Conservation (phyloP, 1,284 basidiomycete species). For the Boletus smithii region DNA sequence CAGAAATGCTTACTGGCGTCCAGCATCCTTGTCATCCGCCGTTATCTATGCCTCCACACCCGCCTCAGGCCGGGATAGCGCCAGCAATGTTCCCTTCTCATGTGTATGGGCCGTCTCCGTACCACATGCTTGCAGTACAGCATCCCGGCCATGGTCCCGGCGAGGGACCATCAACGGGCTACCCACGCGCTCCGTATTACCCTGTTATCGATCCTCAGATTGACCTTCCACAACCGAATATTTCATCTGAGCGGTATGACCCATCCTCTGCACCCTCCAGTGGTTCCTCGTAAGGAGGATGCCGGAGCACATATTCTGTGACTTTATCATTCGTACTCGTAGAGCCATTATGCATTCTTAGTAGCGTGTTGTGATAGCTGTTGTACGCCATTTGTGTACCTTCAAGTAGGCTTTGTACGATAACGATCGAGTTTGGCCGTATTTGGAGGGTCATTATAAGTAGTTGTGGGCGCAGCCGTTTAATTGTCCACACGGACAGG, state of each 20-base stretch:
- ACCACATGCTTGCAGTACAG: conserved; percentile 30
- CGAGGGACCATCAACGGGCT: conserved; percentile 22
- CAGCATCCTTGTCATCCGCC: conserved; percentile 18
- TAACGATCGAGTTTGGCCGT: conserved; percentile 21
- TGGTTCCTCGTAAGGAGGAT: conserved; percentile 17
- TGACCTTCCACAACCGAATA: conserved; percentile 34
- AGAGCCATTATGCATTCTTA: no score
- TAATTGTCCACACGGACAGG: conserved; percentile 8
- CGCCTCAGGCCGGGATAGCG: conserved; percentile 16
- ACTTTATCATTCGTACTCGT: no score
- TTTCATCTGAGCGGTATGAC: conserved; percentile 35
- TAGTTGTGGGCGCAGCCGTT: conserved; percentile 6
- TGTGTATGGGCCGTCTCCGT: conserved; percentile 26
- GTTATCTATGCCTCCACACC: conserved; percentile 18
- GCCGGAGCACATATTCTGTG: no score
- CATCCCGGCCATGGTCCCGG: conserved; percentile 15
- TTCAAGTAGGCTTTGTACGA: neutral
- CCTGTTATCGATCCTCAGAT: conserved; percentile 42
- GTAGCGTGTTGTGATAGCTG: no score
- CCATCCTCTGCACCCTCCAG: conserved; percentile 14
- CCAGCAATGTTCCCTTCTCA: conserved; percentile 20
- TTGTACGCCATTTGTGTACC: conserved; percentile 20
- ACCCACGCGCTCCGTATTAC: conserved; percentile 34
- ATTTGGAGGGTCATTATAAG: conserved; percentile 17
- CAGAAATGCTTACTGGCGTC: conserved; percentile 3